Percentiles rank a stretch among this genome's conserved stretches.
Evolutionary conservation across 176 grass and related monocot species (phyloP).

Genomic region (Avena eriantha): DNA sequence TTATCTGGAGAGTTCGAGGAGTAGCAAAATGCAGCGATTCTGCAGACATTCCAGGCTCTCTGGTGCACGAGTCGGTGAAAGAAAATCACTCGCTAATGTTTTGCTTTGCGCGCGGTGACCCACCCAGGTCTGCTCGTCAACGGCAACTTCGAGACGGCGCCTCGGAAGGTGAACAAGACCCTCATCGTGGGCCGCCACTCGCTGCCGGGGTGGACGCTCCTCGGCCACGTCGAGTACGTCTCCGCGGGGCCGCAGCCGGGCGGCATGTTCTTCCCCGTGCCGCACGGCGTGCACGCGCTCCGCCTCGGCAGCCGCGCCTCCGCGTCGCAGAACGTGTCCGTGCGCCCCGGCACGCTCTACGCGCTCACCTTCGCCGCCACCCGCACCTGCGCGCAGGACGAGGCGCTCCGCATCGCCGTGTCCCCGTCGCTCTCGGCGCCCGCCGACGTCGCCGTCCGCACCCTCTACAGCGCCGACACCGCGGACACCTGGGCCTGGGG

Average conservation of each 20-base stretch:
- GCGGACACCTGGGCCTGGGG: constrained; percentile 93
- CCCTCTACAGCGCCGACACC: constrained; percentile 75
- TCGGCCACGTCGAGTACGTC: constrained; percentile 80
- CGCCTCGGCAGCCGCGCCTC: constrained; percentile 77
- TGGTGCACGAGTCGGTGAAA: background rate
- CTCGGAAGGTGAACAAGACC: constrained; percentile 79
- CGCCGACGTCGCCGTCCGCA: constrained; percentile 82
- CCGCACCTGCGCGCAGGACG: constrained; percentile 94
- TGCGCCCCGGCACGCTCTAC: constrained; percentile 79
- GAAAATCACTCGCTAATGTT: background rate
- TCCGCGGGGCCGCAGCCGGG: constrained; percentile 85
- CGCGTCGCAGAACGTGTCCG: constrained; percentile 83
- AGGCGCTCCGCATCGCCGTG: constrained; percentile 67
- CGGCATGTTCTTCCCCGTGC: constrained; percentile 91
- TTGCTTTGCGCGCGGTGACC: background rate
- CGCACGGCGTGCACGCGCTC: constrained; percentile 84
- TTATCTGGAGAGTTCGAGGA: background rate
- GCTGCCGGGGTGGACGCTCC: constrained; percentile 83
- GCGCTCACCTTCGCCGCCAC: constrained; percentile 92
- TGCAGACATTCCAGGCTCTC: background rate
- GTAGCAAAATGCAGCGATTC: background rate
- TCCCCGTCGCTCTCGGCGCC: constrained; percentile 65
- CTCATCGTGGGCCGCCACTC: constrained; percentile 86
- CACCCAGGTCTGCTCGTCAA: constrained; percentile 76
- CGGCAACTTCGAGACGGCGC: constrained; percentile 93